Conservation (phyloP, 1,139 yeast genomes). For the Kodamaea sp. region DNA sequence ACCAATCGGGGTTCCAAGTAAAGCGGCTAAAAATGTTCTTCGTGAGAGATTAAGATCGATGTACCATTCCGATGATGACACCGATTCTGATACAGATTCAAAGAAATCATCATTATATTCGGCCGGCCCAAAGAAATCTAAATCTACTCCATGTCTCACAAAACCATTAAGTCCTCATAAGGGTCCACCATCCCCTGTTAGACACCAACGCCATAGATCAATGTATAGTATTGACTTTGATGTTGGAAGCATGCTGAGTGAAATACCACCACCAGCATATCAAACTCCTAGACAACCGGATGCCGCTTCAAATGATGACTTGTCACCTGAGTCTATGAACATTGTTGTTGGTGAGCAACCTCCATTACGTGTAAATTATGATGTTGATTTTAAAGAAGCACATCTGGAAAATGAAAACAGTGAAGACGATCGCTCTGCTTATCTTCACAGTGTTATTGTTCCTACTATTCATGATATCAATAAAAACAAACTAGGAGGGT, state of each 20-base stretch:
- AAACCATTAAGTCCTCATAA: conserved; percentile 13
- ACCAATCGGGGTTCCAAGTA: conserved; percentile 36
- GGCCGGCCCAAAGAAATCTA: conserved; percentile 15
- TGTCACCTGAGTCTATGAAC: conserved; percentile 13
- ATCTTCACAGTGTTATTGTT: conserved; percentile 2
- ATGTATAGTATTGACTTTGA: conserved; percentile 38
- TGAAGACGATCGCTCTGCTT: conserved; percentile 11
- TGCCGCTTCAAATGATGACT: neutral
- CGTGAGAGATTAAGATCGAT: conserved; percentile 26
- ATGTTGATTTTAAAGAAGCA: conserved; percentile 42
- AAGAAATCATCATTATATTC: conserved; percentile 15
- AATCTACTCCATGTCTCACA: conserved; percentile 22
- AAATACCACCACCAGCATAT: neutral
- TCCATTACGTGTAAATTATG: conserved; percentile 36
- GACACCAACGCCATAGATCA: conserved; percentile 40
- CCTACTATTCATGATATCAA: conserved; percentile 12
- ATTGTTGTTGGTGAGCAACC: conserved; percentile 35
- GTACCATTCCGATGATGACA: conserved; percentile 23
- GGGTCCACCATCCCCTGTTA: conserved; percentile 23
- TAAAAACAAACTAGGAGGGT: conserved; percentile 7
- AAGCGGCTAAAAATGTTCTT: conserved; percentile 28
- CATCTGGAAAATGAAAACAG: conserved; percentile 4
- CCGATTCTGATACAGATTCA: conserved; percentile 30
- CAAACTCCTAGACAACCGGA: neutral
- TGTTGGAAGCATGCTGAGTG: conserved; percentile 7